phyloP scores from a whole-genome alignment of 139 green algal species.

The Nannochloris sp. region DNA sequence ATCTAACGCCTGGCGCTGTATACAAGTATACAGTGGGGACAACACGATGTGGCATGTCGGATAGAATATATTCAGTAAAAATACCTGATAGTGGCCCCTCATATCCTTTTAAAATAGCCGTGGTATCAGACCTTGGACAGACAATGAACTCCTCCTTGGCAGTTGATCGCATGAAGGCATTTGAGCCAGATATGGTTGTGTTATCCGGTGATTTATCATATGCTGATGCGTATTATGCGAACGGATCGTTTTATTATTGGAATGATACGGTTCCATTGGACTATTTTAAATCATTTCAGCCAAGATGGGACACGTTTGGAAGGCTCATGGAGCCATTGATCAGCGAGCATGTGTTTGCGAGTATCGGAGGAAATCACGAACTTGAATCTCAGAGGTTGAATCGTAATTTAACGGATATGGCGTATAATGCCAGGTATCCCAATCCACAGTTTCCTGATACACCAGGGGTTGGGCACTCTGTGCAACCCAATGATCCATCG shows the following conservation, averaged over 20 bases:
- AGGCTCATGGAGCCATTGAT: background rate
- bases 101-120: background rate
- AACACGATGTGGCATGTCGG: background rate
- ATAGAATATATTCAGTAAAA: no score
- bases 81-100: background rate
- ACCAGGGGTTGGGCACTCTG: no score
- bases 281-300: background rate
- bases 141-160: background rate
- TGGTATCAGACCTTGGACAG: background rate
- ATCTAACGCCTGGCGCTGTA: background rate
- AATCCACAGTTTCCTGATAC: background rate
- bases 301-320: background rate
- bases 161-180: background rate
- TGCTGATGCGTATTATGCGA: conserved; percentile 1
- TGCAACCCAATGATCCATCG: background rate
- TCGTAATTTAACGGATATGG: background rate
- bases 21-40: background rate
- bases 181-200: background rate
- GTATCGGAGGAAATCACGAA: conserved; percentile 1
- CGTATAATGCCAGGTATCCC: background rate
- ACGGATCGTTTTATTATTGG: background rate
- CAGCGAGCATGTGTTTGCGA: background rate
- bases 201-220: background rate
- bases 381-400: background rate
- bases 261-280: background rate